phyloP scores from a whole-genome alignment of 768 basidiomycete genomes.

The Pilatotrama ljubarskyi region DNA sequence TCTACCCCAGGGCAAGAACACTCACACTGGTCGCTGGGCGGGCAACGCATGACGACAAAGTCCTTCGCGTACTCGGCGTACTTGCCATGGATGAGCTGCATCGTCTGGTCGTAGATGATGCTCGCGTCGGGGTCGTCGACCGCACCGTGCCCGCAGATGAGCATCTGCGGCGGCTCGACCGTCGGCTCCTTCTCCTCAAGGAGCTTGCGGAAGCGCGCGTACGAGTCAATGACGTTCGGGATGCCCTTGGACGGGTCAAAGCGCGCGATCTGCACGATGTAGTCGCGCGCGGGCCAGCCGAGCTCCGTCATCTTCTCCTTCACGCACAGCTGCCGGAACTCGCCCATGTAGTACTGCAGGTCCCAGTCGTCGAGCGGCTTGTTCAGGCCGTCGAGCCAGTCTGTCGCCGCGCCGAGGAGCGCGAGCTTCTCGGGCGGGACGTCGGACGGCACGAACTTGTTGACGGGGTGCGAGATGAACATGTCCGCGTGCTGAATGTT shows the following conservation, averaged over 20 bases:
- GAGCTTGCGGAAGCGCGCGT: constrained; percentile 75
- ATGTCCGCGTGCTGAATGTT: constrained; percentile 88
- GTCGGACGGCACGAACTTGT: constrained; percentile 88
- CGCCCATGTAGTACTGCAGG: constrained; percentile 86
- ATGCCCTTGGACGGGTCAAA: constrained; percentile 91
- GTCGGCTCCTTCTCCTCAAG: constrained; percentile 47
- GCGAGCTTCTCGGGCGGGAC: constrained; percentile 72
- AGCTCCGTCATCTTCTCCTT: constrained; percentile 84
- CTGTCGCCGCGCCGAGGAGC: constrained; percentile 81
- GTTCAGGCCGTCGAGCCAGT: constrained; percentile 94
- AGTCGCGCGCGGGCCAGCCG: constrained; percentile 78
- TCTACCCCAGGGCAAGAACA: constrained; percentile 17
- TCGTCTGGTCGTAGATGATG: constrained; percentile 83
- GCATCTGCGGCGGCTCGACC: constrained; percentile 68
- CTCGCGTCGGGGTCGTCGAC: constrained; percentile 96
- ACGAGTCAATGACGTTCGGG: constrained; percentile 84
- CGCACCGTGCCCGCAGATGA: constrained; percentile 88
- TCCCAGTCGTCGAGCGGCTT: constrained; percentile 84
- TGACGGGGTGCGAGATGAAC: constrained; percentile 93
- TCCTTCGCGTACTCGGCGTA: constrained; percentile 42
- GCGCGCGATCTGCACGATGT: constrained; percentile 89
- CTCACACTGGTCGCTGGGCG: constrained; percentile 83
- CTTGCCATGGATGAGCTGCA: constrained; percentile 51
- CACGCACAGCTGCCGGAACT: constrained; percentile 77
- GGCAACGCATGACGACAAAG: constrained; percentile 54